A percentile compares a stretch with the other conserved stretches of the same genome.
phyloP scores from a whole-genome alignment of 441 rosid genomes.

The Populus tomentosa region DNA sequence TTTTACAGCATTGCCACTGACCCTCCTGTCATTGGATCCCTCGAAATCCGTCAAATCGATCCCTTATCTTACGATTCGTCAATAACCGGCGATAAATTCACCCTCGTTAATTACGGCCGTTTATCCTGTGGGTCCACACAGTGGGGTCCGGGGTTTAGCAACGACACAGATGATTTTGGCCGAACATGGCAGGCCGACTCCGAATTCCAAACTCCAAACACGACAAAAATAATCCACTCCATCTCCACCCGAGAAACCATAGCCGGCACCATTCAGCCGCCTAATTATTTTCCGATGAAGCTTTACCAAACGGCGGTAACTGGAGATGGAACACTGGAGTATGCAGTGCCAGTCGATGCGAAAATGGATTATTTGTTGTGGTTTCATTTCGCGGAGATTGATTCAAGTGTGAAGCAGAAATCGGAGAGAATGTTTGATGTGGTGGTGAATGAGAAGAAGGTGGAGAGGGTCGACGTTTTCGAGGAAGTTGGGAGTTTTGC shows the following conservation, averaged over 20 bases:
- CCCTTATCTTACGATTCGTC: constrained; percentile 55
- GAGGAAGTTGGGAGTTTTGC: constrained; percentile 63
- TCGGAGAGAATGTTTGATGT: neutral
- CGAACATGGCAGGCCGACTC: constrained; percentile 88
- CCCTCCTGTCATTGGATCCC: constrained; percentile 78
- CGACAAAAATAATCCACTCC: constrained; percentile 18
- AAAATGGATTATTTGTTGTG: constrained; percentile 30
- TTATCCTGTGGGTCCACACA: constrained; percentile 65
- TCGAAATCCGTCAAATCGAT: constrained; percentile 73
- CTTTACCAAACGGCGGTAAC: constrained; percentile 76
- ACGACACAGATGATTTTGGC: constrained; percentile 71
- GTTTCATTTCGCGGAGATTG: constrained; percentile 2
- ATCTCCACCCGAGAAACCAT: constrained; percentile 47
- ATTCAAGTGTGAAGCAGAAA: neutral
- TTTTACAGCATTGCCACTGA: constrained; percentile 94
- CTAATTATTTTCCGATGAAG: constrained; percentile 92
- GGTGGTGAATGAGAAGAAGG: constrained; percentile 43
- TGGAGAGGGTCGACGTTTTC: constrained; percentile 66
- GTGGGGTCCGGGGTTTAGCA: constrained; percentile 96
- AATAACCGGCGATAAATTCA: constrained; percentile 35
- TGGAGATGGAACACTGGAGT: constrained; percentile 43
- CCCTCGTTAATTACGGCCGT: constrained; percentile 84
- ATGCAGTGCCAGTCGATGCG: constrained; percentile 71
- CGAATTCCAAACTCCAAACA: constrained; percentile 25
- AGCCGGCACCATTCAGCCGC: constrained; percentile 44